Conservation (phyloP, 371 early-diverging fungal species). For the Mucor irregularis region DNA sequence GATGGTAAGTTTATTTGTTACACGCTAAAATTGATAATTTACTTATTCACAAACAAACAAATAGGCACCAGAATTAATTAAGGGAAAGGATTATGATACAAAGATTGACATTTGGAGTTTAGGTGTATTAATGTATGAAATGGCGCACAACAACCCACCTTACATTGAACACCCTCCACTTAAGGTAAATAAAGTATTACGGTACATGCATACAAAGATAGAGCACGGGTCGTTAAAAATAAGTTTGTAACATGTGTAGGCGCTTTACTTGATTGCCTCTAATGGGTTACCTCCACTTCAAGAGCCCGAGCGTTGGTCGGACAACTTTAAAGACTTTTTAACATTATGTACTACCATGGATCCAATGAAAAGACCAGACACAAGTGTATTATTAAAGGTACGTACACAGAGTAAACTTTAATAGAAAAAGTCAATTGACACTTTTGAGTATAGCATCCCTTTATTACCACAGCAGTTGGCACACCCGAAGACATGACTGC, state of each 20-base stretch:
- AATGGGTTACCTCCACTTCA: constrained; percentile 58
- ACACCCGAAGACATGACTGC: constrained; percentile 33
- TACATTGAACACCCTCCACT: constrained; percentile 58
- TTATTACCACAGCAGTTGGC: constrained; percentile 32
- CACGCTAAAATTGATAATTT: constrained; percentile 28
- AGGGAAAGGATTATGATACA: constrained; percentile 59
- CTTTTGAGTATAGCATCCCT: constrained; percentile 31
- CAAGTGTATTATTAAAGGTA: constrained; percentile 49
- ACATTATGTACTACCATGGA: constrained; percentile 49
- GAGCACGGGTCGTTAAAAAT: too few relatives aligned
- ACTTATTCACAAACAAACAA: constrained; percentile 31
- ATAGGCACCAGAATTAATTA: constrained; percentile 78
- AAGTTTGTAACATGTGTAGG: constrained; percentile 35
- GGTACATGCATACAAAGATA: not conserved
- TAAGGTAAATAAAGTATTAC: too few relatives aligned
- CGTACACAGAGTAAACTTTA: not conserved
- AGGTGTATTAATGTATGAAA: constrained; percentile 75
- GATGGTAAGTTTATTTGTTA: constrained; percentile 83
- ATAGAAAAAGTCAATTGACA: not conserved
- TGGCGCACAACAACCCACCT: constrained; percentile 73
- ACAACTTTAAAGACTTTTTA: constrained; percentile 55
- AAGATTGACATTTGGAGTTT: constrained; percentile 84
- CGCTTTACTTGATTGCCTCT: constrained; percentile 65
- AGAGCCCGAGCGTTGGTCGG: constrained; percentile 53
- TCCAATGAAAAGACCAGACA: constrained; percentile 42